These are phyloP conservation scores for Solanum rostratum DNA, from an alignment of 257 asterid species.

Conservation along the genomic window DNA sequence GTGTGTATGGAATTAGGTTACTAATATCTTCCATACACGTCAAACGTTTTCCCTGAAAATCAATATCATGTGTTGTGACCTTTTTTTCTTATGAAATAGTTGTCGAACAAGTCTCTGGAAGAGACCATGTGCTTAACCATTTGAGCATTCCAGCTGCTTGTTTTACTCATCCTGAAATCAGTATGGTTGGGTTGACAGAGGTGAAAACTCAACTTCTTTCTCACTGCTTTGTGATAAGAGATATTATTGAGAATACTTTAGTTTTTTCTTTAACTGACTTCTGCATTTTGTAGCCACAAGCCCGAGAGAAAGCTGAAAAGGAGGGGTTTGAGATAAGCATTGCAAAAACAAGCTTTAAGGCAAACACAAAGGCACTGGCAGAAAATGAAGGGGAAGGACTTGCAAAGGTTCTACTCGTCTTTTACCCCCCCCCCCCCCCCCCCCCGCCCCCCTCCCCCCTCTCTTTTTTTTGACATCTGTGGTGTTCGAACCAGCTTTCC, in stretches of 20 bases:
- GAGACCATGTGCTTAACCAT: conserved; percentile 84
- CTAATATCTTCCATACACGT: neutral
- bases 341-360: conserved; percentile 85
- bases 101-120: conserved; percentile 87
- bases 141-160: conserved; percentile 97
- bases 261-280: neutral
- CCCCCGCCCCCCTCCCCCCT: neutral
- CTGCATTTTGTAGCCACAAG: conserved; percentile 63
- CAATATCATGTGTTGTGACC: neutral
- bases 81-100: conserved; percentile 33
- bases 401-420: conserved; percentile 45
- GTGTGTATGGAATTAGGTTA: conserved; percentile 6
- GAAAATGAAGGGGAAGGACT: conserved; percentile 94
- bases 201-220: conserved; percentile 18
- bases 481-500: too few relatives aligned
- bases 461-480: too few relatives aligned
- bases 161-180: conserved; percentile 98
- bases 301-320: conserved; percentile 75
- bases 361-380: conserved; percentile 87
- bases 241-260: too few relatives aligned
- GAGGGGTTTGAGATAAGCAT: conserved; percentile 80
- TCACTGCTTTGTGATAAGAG: neutral
- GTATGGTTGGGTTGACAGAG: conserved; percentile 98
- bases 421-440: neutral
- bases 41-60: conserved; percentile 1